Conservation (phyloP, 768 basidiomycete genomes). For the Leucosporidium creatinivorum region DNA sequence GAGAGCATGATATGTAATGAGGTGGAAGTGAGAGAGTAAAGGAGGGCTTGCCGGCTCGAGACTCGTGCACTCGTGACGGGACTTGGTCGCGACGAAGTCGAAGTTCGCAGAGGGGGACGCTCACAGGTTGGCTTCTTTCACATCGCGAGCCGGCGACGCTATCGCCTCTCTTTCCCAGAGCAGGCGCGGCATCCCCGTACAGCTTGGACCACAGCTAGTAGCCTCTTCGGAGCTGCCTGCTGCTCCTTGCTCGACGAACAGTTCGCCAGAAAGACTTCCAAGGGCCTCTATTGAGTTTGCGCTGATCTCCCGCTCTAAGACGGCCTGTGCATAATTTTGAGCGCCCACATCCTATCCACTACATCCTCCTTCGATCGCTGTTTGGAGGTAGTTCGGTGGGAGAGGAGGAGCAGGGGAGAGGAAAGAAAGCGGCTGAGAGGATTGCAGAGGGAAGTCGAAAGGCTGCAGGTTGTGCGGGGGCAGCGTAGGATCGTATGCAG, state of each 20-base stretch:
- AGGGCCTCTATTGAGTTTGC: conserved; percentile 25
- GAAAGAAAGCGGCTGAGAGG: too few species aligned
- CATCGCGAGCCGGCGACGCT: not conserved
- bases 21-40: not conserved
- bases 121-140: not conserved
- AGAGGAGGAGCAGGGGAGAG: too few species aligned
- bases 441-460: too few species aligned
- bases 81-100: not conserved
- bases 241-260: conserved; percentile 7
- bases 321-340: conserved; percentile 3
- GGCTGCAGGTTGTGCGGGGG: too few species aligned
- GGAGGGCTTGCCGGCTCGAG: not conserved
- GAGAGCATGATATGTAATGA: conserved; percentile 22
- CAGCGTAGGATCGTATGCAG: too few species aligned
- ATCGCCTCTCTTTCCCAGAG: not conserved
- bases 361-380: too few species aligned
- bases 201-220: not conserved
- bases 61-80: not conserved
- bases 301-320: not conserved
- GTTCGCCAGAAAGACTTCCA: conserved; percentile 4
- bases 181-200: not conserved
- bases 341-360: not conserved
- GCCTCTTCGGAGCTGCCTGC: not conserved
- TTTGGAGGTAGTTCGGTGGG: too few species aligned
- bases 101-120: not conserved